Percentiles rank a stretch among this genome's conserved stretches.
Evolutionary conservation across 148 eudicot species (phyloP).

Genomic region (Heliamphora exappendiculata): DNA sequence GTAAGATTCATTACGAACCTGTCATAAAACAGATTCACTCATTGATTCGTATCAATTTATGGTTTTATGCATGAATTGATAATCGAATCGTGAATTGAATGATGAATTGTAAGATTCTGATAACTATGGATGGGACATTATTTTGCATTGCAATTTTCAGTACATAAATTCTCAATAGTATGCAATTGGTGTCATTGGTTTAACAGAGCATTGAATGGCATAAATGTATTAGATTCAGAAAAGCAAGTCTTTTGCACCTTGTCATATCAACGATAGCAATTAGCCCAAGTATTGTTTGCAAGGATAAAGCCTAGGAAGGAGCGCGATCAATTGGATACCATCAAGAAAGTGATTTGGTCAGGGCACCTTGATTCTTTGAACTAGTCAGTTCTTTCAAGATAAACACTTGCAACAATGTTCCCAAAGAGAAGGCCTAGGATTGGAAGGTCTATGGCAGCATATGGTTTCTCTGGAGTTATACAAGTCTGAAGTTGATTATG

Average conservation of each 20-base stretch:
- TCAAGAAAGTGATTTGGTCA: too few species aligned
- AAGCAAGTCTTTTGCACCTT: constrained; percentile 31
- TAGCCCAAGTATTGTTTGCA: constrained; percentile 67
- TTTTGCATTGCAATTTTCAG: constrained; percentile 62
- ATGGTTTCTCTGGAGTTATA: constrained; percentile 57
- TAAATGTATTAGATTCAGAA: constrained; percentile 57
- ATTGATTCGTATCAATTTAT: too few species aligned
- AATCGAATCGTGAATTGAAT: too few species aligned
- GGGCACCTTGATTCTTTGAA: too few species aligned
- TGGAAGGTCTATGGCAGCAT: constrained; percentile 58
- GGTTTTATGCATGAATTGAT: too few species aligned
- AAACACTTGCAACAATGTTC: background rate
- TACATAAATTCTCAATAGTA: constrained; percentile 59
- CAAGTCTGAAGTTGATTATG: constrained; percentile 61
- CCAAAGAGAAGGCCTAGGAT: constrained; percentile 15
- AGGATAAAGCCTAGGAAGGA: too few species aligned
- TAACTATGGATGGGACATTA: constrained; percentile 63
- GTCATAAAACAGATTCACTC: too few species aligned
- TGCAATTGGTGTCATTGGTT: constrained; percentile 52
- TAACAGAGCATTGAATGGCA: constrained; percentile 9
- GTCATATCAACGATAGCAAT: constrained; percentile 48
- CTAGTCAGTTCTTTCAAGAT: constrained; percentile 68
- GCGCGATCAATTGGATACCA: too few species aligned
- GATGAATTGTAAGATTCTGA: too few species aligned
- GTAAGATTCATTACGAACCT: too few species aligned